phyloP scores from a whole-genome alignment of 164 flowering plant genomes.

The Buxus sempervirens region DNA sequence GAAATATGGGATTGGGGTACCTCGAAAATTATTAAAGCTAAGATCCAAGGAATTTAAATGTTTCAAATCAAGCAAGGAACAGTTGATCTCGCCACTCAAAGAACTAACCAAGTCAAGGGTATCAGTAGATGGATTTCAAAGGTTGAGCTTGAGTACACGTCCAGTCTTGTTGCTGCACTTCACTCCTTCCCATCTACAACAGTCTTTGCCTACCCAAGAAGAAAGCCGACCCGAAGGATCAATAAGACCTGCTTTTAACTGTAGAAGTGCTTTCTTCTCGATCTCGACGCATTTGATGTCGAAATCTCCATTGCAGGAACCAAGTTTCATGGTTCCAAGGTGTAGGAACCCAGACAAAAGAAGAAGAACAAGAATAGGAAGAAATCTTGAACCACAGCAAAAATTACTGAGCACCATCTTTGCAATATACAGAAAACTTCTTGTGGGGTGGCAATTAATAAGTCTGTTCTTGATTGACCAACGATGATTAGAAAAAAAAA shows the following conservation, averaged over 20 bases:
- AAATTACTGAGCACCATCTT: too few relatives aligned
- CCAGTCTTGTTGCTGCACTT: slow-evolving; percentile 14
- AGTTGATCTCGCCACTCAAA: slow-evolving; percentile 8
- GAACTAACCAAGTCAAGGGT: too few relatives aligned
- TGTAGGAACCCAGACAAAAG: background rate
- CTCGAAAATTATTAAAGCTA: slow-evolving; percentile 18
- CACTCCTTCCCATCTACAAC: slow-evolving; percentile 21
- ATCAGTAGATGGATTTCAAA: background rate
- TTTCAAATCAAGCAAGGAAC: slow-evolving; percentile 17
- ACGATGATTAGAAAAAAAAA: too few relatives aligned
- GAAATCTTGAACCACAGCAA: background rate
- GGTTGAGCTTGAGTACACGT: slow-evolving; percentile 17
- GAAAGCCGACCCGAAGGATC: slow-evolving; percentile 14
- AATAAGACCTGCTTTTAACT: slow-evolving; percentile 6
- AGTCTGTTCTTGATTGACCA: too few relatives aligned
- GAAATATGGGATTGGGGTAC: slow-evolving; percentile 14
- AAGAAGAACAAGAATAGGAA: too few relatives aligned
- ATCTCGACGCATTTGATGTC: background rate
- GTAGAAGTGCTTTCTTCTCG: slow-evolving; percentile 9
- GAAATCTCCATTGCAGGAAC: background rate
- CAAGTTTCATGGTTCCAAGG: background rate
- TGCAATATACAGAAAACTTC: too few relatives aligned
- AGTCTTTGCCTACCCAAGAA: slow-evolving; percentile 19
- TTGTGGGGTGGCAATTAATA: too few relatives aligned
- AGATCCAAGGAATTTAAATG: slow-evolving; percentile 18